A percentile compares a stretch with the other conserved stretches of the same genome.
These are phyloP conservation scores for Bipolaris zeicola DNA, from an alignment of 2,329 filamentous ascomycete genomes.

Conservation along the genomic window DNA sequence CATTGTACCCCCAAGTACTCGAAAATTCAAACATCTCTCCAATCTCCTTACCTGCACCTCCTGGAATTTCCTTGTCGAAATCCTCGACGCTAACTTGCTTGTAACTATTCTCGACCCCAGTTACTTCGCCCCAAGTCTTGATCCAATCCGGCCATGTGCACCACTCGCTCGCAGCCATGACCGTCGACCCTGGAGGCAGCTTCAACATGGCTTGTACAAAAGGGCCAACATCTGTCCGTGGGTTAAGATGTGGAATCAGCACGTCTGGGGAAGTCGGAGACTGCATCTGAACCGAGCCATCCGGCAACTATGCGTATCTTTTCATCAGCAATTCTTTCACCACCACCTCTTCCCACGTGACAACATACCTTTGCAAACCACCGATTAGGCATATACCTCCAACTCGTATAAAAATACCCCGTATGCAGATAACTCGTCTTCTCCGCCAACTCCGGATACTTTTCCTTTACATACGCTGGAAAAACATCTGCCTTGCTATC, in stretches of 20 bases:
- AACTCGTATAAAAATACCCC: background rate
- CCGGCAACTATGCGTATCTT: background rate
- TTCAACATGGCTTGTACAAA: background rate
- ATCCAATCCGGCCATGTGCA: slow-evolving; percentile 30
- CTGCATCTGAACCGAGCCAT: background rate
- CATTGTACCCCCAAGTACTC: background rate
- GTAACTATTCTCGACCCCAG: slow-evolving; percentile 25
- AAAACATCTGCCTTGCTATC: background rate
- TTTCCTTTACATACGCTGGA: background rate
- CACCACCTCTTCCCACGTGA: background rate
- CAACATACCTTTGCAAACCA: background rate
- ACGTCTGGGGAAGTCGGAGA: background rate
- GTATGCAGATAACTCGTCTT: background rate
- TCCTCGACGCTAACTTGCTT: slow-evolving; percentile 20
- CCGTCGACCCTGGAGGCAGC: slow-evolving; percentile 14
- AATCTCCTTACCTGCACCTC: background rate
- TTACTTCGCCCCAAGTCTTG: slow-evolving; percentile 28
- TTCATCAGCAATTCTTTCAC: background rate
- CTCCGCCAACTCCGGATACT: background rate
- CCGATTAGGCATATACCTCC: background rate
- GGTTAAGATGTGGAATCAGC: background rate
- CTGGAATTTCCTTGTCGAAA: slow-evolving; percentile 15
- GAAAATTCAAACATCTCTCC: background rate
- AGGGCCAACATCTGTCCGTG: background rate
- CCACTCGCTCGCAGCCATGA: slow-evolving; percentile 31